Percentiles rank a stretch among this genome's conserved stretches.
phyloP scores from a whole-genome alignment of 2,329 filamentous ascomycete genomes.

The Dactylella cylindrospora region DNA sequence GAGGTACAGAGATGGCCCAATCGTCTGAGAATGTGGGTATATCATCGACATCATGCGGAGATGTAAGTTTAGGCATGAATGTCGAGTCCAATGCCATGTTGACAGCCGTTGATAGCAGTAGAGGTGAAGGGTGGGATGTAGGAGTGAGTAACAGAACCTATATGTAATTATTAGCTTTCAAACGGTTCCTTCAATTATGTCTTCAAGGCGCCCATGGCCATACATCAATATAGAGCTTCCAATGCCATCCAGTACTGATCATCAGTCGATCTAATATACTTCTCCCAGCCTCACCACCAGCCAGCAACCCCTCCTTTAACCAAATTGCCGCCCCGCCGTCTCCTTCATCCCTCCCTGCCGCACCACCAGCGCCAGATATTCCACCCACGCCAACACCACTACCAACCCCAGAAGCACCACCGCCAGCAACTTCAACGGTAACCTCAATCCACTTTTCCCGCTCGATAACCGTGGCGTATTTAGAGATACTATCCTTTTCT shows the following conservation, averaged over 20 bases:
- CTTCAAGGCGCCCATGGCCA: slow-evolving; percentile 51
- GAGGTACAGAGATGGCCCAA: slow-evolving; percentile 77
- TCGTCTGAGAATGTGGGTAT: slow-evolving; percentile 91
- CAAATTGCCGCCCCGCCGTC: slow-evolving; percentile 41
- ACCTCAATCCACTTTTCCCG: slow-evolving; percentile 77
- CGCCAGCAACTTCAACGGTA: slow-evolving; percentile 87
- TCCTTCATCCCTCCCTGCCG: slow-evolving; percentile 33
- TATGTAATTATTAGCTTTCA: slow-evolving; percentile 2
- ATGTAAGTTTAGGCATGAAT: slow-evolving; percentile 78
- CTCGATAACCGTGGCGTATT: slow-evolving; percentile 52
- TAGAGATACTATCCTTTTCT: slow-evolving; percentile 62
- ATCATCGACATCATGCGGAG: slow-evolving; percentile 81
- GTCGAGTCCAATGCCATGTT: slow-evolving; percentile 90
- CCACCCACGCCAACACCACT: slow-evolving; percentile 35
- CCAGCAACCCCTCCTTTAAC: slow-evolving; percentile 41
- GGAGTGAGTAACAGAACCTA: slow-evolving; percentile 92
- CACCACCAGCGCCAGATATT: slow-evolving; percentile 46
- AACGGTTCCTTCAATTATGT: slow-evolving; percentile 11
- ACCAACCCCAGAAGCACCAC: slow-evolving; percentile 71
- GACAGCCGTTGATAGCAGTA: slow-evolving; percentile 85
- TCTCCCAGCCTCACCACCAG: slow-evolving; percentile 16
- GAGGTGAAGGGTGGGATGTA: slow-evolving; percentile 82
- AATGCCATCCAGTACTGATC: slow-evolving; percentile 92
- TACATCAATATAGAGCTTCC: slow-evolving; percentile 94
- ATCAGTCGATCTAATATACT: slow-evolving; percentile 66